A percentile compares a stretch with the other conserved stretches of the same genome.
phyloP scores from a whole-genome alignment of 108 stramenopile species.

The Aurantiochytrium sp. region DNA sequence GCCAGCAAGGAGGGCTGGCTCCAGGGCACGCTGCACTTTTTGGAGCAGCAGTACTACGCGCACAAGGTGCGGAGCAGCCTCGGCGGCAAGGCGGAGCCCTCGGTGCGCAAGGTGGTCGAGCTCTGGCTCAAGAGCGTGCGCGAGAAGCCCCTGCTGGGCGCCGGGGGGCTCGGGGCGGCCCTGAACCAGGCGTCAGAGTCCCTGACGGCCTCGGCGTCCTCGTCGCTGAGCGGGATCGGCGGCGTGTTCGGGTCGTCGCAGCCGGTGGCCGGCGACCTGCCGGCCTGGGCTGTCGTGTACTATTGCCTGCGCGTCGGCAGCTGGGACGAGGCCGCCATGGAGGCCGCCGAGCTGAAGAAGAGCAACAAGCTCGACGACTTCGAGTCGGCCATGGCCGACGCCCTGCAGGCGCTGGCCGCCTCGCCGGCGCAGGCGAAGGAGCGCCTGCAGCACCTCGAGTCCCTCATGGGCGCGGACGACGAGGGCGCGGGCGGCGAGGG shows the following conservation, averaged over 20 bases:
- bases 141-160: neutral
- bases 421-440: neutral
- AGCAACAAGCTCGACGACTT: neutral
- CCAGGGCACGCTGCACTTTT: neutral
- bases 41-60: conserved; percentile 15
- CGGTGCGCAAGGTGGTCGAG: too few relatives aligned
- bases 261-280: neutral
- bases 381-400: neutral
- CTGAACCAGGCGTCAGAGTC: neutral
- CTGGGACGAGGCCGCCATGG: neutral
- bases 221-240: neutral
- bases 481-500: neutral
- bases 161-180: neutral
- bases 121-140: neutral
- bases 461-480: neutral
- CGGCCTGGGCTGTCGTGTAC: conserved; percentile 4
- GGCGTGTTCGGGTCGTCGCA: neutral
- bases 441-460: neutral
- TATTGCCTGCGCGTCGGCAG: neutral
- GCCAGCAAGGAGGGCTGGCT: neutral
- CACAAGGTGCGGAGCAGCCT: neutral
- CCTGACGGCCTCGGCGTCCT: neutral
- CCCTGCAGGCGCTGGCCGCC: neutral
- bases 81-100: too few relatives aligned
- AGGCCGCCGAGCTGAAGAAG: neutral